These are phyloP conservation scores for Leptodermis oblonga DNA, from an alignment of 257 asterid species.

Conservation along the genomic window DNA sequence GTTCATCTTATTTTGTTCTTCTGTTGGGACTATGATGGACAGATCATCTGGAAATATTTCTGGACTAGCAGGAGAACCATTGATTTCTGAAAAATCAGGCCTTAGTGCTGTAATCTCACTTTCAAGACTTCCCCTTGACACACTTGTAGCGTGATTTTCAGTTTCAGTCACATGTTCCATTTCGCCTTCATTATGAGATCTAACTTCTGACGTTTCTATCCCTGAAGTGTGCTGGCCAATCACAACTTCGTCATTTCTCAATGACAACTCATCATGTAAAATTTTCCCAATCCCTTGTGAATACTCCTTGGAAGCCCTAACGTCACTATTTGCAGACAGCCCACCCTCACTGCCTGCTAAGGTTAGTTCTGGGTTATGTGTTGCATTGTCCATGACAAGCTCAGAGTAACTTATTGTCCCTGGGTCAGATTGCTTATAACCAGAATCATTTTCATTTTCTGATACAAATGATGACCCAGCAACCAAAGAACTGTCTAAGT, in stretches of 20 bases:
- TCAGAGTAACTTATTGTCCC: slow-evolving; percentile 24
- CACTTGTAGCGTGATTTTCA: slow-evolving; percentile 13
- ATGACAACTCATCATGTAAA: slow-evolving; percentile 8
- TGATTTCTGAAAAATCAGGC: slow-evolving; percentile 21
- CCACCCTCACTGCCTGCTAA: slow-evolving; percentile 27
- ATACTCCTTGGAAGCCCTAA: slow-evolving; percentile 21
- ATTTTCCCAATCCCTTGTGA: slow-evolving; percentile 20
- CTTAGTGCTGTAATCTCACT: slow-evolving; percentile 20
- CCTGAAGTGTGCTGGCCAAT: slow-evolving; percentile 10
- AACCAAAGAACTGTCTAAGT: slow-evolving; percentile 31
- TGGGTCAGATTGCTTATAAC: slow-evolving; percentile 35
- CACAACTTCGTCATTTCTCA: slow-evolving; percentile 9
- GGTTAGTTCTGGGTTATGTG: slow-evolving; percentile 18
- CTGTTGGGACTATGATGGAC: slow-evolving; percentile 35
- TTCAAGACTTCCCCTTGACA: slow-evolving; percentile 22
- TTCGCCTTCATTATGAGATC: slow-evolving; percentile 10
- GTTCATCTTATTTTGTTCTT: slow-evolving; percentile 42
- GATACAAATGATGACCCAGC: slow-evolving; percentile 34
- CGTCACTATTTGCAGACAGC: slow-evolving; percentile 20
- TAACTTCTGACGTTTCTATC: slow-evolving; percentile 3
- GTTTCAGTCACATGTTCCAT: slow-evolving; percentile 18
- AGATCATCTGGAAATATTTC: slow-evolving; percentile 28
- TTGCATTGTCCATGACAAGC: slow-evolving; percentile 20
- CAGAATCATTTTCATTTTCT: slow-evolving; percentile 30
- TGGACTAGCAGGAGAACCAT: slow-evolving; percentile 17